Evolutionary conservation across 1,284 basidiomycete species (phyloP).

Genomic region (Fistulinella cinereoalba): DNA sequence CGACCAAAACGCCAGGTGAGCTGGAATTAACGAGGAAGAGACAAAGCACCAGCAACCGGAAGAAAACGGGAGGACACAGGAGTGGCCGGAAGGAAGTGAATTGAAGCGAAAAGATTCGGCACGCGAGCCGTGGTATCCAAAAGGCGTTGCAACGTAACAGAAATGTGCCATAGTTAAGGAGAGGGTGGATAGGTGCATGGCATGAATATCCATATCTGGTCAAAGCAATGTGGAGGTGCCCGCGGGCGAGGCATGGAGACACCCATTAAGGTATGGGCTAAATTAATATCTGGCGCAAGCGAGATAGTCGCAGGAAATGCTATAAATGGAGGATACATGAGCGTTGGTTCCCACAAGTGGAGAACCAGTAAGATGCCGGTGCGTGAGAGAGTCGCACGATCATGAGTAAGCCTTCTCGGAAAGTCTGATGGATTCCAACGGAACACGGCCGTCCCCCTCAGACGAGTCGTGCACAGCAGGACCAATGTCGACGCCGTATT

Average conservation of each 20-base stretch:
- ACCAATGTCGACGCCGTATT: constrained; percentile 14
- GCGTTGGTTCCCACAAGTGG: constrained; percentile 2
- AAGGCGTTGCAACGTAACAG: constrained; percentile 17
- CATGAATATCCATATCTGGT: constrained; percentile 16
- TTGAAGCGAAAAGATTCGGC: constrained; percentile 1
- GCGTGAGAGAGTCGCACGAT: constrained; percentile 5
- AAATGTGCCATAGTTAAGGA: constrained; percentile 11
- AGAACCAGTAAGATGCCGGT: background rate
- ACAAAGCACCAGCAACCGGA: constrained; percentile 1
- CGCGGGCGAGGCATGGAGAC: constrained; percentile 10
- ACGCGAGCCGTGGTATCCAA: constrained; percentile 26
- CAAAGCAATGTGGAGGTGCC: constrained; percentile 8
- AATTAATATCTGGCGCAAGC: constrained; percentile 16
- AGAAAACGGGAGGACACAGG: constrained; percentile 7
- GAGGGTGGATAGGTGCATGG: constrained; percentile 10
- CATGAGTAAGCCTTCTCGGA: constrained; percentile 32
- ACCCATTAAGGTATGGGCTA: constrained; percentile 23
- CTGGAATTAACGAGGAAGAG: constrained; percentile 1
- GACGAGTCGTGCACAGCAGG: constrained; percentile 20
- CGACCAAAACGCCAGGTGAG: constrained; percentile 6
- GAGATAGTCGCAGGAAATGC: constrained; percentile 23
- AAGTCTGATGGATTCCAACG: constrained; percentile 18
- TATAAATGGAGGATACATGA: constrained; percentile 25
- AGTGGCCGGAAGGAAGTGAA: constrained; percentile 2
- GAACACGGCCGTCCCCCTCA: constrained; percentile 17